A percentile compares a stretch with the other conserved stretches of the same genome.
These are phyloP conservation scores for Crithidia thermophila DNA, from an alignment of 208 protist genomes.

Conservation along the genomic window DNA sequence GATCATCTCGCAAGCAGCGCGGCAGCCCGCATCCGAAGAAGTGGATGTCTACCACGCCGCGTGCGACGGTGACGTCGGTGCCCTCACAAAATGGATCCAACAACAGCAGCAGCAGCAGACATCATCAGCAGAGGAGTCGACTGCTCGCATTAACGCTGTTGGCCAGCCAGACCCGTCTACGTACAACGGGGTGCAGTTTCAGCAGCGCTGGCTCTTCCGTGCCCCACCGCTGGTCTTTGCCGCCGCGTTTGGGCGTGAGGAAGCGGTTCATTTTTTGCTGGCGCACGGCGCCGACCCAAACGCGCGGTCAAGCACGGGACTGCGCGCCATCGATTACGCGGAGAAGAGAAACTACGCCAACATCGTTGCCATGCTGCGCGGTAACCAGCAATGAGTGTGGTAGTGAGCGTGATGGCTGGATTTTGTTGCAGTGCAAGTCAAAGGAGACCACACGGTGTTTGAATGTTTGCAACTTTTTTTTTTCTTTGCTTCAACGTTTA, in stretches of 20 bases:
- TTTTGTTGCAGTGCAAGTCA: too few relatives aligned
- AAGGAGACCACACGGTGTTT: background rate
- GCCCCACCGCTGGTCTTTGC: slow-evolving; percentile 81
- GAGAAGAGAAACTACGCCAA: slow-evolving; percentile 56
- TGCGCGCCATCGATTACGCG: slow-evolving; percentile 75
- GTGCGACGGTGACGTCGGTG: slow-evolving; percentile 71
- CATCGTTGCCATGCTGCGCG: slow-evolving; percentile 59
- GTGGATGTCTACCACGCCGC: slow-evolving; percentile 76
- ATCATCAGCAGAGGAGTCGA: background rate
- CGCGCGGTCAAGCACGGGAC: slow-evolving; percentile 55
- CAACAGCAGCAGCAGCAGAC: background rate
- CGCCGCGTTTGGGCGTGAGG: slow-evolving; percentile 75
- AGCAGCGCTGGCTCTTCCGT: slow-evolving; percentile 71
- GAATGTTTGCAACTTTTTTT: background rate
- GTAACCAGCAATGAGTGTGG: slow-evolving; percentile 18
- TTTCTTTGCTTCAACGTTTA: background rate
- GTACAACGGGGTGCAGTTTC: slow-evolving; percentile 72
- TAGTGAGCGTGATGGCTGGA: background rate
- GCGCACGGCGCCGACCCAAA: slow-evolving; percentile 49
- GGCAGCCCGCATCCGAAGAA: too few relatives aligned
- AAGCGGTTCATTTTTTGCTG: slow-evolving; percentile 70
- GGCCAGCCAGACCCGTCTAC: slow-evolving; percentile 68
- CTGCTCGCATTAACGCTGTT: slow-evolving; percentile 45
- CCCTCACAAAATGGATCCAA: slow-evolving; percentile 40
- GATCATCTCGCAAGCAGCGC: too few relatives aligned